Evolutionary conservation across 768 basidiomycete genomes (phyloP), one percentile per base, ranked within the genome.

Genomic region (Boletus sp.): DNA sequence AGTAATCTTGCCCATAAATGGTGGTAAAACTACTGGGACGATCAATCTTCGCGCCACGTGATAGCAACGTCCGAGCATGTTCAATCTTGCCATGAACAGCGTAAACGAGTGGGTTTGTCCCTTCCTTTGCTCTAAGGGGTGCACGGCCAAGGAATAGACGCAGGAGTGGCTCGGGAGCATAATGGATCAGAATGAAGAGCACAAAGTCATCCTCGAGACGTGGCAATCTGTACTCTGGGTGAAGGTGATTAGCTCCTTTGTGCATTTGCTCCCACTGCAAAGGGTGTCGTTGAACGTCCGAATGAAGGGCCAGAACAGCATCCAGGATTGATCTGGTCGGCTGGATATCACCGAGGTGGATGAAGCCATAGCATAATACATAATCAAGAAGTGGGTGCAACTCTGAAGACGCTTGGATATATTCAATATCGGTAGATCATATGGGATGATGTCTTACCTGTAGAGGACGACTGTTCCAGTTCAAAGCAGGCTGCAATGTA

Each of bases 41-140:
- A 17, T 10, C n/a, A 8, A 40, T 17, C 10, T 40, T 40, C 8
- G 39, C 39, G 9, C 39, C 39, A 40, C n/a, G 39, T 10, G 9
- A 17, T 17, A 40, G 39, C 39, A 40, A 40, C 8, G 39, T 40
- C 17, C n/a, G n/a, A n/a, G 39, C 39, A 40, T n/a, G n/a, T 40
- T 40, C 0, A 10, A 44, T 44, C 0, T 2, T 44, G 12, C 7
- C 0, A 0, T 12, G 2, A 7, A 4, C 24, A 44, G 7, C 7
- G 18, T 44, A 44, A 6, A 44, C 24, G 42, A 44, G 42, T 7
- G 42, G 42, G 15, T 44, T 44, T 12, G 24, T 15, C 24, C 42
- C 42, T 28, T 44, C 24, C 24, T 44, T 44, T 44, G 24, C 24
- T 24, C 1, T 2, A 44, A 28, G 12, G 15, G 42, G 20, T 8